Evolutionary conservation across 2,329 filamentous ascomycete genomes (phyloP), one percentile per base, ranked within the genome.

Genomic region (Periconia sp.): DNA sequence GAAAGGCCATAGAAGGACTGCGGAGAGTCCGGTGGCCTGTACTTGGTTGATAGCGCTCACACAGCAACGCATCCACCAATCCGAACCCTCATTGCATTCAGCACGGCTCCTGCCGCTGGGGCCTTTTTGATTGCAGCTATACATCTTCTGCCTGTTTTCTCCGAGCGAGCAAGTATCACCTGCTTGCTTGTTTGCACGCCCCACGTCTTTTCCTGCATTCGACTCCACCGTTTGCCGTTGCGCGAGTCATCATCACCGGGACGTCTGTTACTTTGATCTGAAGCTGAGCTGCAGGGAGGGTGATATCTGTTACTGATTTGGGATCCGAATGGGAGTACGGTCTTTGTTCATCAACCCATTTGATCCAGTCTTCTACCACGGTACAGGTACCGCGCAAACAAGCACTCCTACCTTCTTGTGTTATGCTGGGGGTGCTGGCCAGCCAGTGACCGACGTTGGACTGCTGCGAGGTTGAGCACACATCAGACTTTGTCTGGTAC

Each of bases 1-100:
- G 59, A 54, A 55, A 54, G 52, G 60, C 63, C 58, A 65, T 56
- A 67, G 56, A 56, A 65, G 58, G 56, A 60, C 55, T 60, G 65
- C 62, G 65, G 63, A 66, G 63, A 58, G 63, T 51, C 60, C 62
- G 60, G 62, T 56, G 54, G 44, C 50, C 53, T 50, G 41, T 49
- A 54, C 49, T 13, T 37, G n/a, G n/a, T n/a, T n/a, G 33, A 37
- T 5, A 37, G 33, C 33, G 33, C 3, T 5, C 33, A 6, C 15
- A 13, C 33, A 37, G 33, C 33, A 11, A 37, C 33, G 33, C 33
- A 37, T 11, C 33, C 33, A 37, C 33, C 33, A 37, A 37, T 37
- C 33, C 33, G 33, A 5, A 37, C 10, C 33, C 15, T n/a, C 11
- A 37, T 13, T 14, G 6, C 11, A 37, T 37, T 37, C 33, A 37